Base-by-base conservation (phyloP, 495 filamentous ascomycete species). In the Parathielavia appendiculata region DNA sequence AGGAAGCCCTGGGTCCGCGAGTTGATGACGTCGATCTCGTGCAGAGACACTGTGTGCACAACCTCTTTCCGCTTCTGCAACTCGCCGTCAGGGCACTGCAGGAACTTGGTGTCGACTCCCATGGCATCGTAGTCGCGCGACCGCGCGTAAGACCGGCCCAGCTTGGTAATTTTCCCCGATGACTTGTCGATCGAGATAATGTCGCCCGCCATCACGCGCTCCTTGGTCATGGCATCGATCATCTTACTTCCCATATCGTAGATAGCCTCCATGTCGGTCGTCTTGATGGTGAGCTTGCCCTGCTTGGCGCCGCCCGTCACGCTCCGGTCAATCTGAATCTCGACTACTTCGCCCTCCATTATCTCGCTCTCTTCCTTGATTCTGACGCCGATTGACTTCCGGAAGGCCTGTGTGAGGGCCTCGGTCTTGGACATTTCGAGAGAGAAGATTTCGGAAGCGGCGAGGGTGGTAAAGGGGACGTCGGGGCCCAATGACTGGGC, bases 11-110 rank as follows among this genome's bases (percentile, higher is more conserved):
- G 93, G 45, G 93, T 95, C 41, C 93, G 83, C 35, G 91, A 96
- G 75, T 99, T 99, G 78, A 97, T 97, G 22, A 99, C 93, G 69
- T 99, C 93, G 66, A 99, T 97, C 73, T 99, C 93, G 74, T 99
- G 93, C 2, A 99, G 81, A 43, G 86, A 91, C 60, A 99, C 93
- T 3, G 93, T 97, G 73, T 99, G 93, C 30, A 96, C 86, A 14
- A 96, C 91, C 69, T 99, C 95, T 69, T 93, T 93, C 54, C 93
- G 89, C 69, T 96, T 95, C 71, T 97, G 93, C 16, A 99, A 81
- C 74, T 99, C 93, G 54, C 93, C 93, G 70, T 99, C 93, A n/a
- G 93, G 93, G 70, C 92, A 96, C 73, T 96, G 91, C 22, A 97
- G 85, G 71, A 97, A 97, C 69, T 96, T 97, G 59, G 93, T 97